These are phyloP conservation scores for Santalum album DNA, from an alignment of 164 flowering plant genomes.

Conservation along the genomic window DNA sequence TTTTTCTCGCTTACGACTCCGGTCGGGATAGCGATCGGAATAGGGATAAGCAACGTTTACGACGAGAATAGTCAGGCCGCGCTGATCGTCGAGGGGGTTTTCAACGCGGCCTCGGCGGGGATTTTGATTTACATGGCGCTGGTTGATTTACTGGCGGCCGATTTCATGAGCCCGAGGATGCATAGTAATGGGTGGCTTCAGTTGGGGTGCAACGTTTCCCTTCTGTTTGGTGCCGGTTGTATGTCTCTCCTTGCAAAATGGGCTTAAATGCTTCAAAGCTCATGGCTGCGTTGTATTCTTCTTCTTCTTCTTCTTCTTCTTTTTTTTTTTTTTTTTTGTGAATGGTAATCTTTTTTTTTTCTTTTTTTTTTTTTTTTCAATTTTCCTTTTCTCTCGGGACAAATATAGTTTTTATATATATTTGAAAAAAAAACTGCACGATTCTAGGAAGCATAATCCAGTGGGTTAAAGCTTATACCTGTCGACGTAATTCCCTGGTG, in stretches of 20 bases:
- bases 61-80: conserved; percentile 13
- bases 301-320: too few relatives aligned
- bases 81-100: conserved; percentile 20
- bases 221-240: conserved; percentile 22
- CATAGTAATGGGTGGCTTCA: conserved; percentile 19
- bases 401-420: too few relatives aligned
- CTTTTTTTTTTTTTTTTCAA: too few relatives aligned
- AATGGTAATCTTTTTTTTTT: too few relatives aligned
- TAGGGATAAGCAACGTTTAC: conserved; percentile 19
- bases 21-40: conserved; percentile 25
- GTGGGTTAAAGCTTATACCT: too few relatives aligned
- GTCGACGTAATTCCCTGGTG: too few relatives aligned
- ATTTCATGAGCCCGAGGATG: conserved; percentile 24
- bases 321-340: too few relatives aligned
- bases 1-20: conserved; percentile 35
- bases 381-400: too few relatives aligned
- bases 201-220: conserved; percentile 13
- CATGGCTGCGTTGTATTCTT: too few relatives aligned
- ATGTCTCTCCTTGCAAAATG: conserved; percentile 30
- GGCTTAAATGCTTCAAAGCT: too few relatives aligned
- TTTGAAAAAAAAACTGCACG: too few relatives aligned
- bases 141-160: conserved; percentile 32
- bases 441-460: too few relatives aligned
- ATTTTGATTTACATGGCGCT: conserved; percentile 34
- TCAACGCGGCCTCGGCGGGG: conserved; percentile 28